These are phyloP conservation scores for Microbotryum scabiosae DNA, from an alignment of 1,284 basidiomycete genomes.

Conservation along the genomic window DNA sequence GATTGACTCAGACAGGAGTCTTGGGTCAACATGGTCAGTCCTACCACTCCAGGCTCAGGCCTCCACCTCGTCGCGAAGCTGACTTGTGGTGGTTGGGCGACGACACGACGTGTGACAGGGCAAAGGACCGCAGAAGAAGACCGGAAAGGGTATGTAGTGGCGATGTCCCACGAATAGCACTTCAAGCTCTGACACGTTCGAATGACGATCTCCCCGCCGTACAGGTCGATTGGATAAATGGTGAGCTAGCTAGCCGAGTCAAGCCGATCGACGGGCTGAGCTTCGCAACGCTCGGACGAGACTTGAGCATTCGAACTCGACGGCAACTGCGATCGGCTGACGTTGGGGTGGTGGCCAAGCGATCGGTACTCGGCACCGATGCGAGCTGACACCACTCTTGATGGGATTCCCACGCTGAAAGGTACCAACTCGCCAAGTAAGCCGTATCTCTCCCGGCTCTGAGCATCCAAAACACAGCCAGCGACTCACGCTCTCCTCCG, in stretches of 20 bases:
- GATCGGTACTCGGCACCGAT: too few relatives aligned
- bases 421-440: constrained; percentile 81
- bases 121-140: constrained; percentile 45
- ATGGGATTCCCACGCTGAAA: not conserved
- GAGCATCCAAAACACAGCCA: constrained; percentile 3
- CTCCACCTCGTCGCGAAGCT: too few relatives aligned
- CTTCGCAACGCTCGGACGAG: too few relatives aligned
- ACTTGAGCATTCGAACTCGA: too few relatives aligned
- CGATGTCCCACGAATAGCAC: too few relatives aligned
- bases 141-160: constrained; percentile 47
- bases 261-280: too few relatives aligned
- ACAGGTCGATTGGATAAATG: constrained; percentile 84
- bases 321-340: too few relatives aligned
- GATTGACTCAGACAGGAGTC: too few relatives aligned
- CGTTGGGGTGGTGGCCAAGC: too few relatives aligned
- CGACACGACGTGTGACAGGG: not conserved
- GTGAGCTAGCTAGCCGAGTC: constrained; percentile 2
- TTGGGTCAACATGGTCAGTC: too few relatives aligned
- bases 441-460: constrained; percentile 31
- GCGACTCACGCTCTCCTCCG: not conserved
- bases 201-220: not conserved
- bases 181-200: not conserved
- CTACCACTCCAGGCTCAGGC: too few relatives aligned
- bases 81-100: too few relatives aligned
- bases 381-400: not conserved